Conservation (phyloP, 2,329 filamentous ascomycete genomes). For the Trichoderma sp. region DNA sequence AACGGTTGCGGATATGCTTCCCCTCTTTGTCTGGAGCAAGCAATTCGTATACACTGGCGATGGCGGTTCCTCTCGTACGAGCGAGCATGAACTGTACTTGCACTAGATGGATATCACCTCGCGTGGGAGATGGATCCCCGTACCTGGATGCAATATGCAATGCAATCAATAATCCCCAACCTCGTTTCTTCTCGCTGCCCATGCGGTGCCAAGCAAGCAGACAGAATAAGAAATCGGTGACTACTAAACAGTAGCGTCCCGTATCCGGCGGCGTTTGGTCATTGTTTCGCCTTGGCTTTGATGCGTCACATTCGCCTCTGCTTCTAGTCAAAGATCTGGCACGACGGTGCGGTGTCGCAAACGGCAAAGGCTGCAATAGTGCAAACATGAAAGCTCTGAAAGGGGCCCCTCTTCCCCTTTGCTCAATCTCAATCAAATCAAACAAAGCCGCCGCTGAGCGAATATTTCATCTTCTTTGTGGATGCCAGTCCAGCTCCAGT, state of each 20-base stretch:
- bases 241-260: background rate
- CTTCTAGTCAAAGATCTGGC: slow-evolving; percentile 1
- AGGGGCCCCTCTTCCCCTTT: background rate
- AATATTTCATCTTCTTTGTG: background rate
- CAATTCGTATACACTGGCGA: background rate
- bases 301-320: background rate
- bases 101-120: background rate
- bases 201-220: background rate
- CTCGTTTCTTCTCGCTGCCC: background rate
- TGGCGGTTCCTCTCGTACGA: background rate
- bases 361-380: slow-evolving; percentile 13
- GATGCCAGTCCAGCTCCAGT: background rate
- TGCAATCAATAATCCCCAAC: background rate
- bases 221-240: background rate
- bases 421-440: background rate
- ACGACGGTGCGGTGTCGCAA: slow-evolving; percentile 17
- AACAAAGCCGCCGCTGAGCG: background rate
- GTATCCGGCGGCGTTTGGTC: background rate
- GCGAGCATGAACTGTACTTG: background rate
- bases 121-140: background rate
- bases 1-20: background rate
- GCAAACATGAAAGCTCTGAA: background rate
- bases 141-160: background rate
- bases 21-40: background rate
- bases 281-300: background rate